Evolutionary conservation across 768 basidiomycete species (phyloP), one percentile per base, ranked within the genome.

Genomic region (Gloeophyllum trabeum): DNA sequence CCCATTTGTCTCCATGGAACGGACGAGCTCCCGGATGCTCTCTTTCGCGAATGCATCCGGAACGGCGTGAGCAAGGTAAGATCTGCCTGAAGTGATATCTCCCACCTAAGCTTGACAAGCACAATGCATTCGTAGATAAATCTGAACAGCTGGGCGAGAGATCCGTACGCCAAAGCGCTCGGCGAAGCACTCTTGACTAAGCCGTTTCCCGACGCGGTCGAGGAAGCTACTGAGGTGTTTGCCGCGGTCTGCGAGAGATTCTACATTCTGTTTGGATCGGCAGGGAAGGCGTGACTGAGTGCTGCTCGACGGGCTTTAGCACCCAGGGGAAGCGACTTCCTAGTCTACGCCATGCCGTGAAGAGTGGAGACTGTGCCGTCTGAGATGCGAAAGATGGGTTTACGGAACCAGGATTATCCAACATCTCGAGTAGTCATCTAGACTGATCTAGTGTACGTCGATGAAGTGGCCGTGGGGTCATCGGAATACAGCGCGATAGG

Each of bases 1-100:
- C 63, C 61, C 1, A 50, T 71, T 10, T 70, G 68, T 39, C 54
- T 71, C 1, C 68, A 70, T 46, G 69, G 70, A 13, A 71, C 69
- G 1, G 66, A 67, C 40, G 61, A 65, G 24, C 55, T 71, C 5
- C 65, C 66, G 3, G 66, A 69, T 40, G 60, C 57, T 21, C 54
- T 71, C n/a, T 68, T 70, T 44, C 46, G 51, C 12, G 64, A 66
- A 43, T 70, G 67, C 42, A 70, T 71, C 43, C 57, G 58, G 38
- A 68, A 63, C 41, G 70, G 70, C 4, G 61, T 70, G 16, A 67
- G 62, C 52, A 71, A 71, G 54, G 28, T 32, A 16, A 10, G 28
- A n/a, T n/a, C n/a, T n/a, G n/a, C n/a, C n/a, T n/a, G n/a, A n/a
- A n/a, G n/a, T n/a, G n/a, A n/a, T n/a, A n/a, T n/a, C n/a, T n/a